Evolutionary conservation across 345 rosid genomes (phyloP).

Genomic region (Populus alba): DNA sequence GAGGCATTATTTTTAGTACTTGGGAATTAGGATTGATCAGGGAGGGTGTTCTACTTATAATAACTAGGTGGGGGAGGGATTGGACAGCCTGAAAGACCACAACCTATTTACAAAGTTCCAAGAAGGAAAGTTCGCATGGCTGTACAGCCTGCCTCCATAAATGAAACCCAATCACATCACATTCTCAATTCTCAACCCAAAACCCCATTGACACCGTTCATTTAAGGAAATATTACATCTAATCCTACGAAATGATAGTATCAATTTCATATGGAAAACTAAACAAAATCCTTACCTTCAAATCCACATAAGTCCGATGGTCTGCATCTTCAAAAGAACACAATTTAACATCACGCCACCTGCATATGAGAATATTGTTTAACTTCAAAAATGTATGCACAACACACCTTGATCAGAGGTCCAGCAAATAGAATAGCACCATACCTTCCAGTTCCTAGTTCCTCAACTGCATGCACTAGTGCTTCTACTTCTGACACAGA

Average conservation of each 20-base stretch:
- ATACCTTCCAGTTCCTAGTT: constrained; percentile 94
- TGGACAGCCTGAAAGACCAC: neutral
- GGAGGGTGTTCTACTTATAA: neutral
- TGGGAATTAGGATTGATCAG: neutral
- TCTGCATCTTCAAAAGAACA: constrained; percentile 23
- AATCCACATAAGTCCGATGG: constrained; percentile 33
- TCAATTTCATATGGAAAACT: neutral
- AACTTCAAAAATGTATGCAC: neutral
- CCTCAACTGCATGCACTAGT: constrained; percentile 83
- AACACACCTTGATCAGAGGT: neutral
- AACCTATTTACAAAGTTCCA: too few species aligned
- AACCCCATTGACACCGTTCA: neutral
- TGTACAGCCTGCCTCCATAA: neutral
- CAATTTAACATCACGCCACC: constrained; percentile 36
- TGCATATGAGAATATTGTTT: constrained; percentile 21
- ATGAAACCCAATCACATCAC: neutral
- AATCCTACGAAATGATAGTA: neutral
- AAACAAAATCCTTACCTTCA: constrained; percentile 18
- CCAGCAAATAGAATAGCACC: constrained; percentile 1
- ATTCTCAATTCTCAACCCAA: neutral
- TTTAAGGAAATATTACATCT: neutral
- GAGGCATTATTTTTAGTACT: neutral
- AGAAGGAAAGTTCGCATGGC: neutral
- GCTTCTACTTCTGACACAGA: constrained; percentile 96
- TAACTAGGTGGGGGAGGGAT: neutral